Evolutionary conservation across 192 early-diverging fungal species (phyloP), one percentile per base, ranked within the genome.

Genomic region (Gryganskiella cystojenkinii): DNA sequence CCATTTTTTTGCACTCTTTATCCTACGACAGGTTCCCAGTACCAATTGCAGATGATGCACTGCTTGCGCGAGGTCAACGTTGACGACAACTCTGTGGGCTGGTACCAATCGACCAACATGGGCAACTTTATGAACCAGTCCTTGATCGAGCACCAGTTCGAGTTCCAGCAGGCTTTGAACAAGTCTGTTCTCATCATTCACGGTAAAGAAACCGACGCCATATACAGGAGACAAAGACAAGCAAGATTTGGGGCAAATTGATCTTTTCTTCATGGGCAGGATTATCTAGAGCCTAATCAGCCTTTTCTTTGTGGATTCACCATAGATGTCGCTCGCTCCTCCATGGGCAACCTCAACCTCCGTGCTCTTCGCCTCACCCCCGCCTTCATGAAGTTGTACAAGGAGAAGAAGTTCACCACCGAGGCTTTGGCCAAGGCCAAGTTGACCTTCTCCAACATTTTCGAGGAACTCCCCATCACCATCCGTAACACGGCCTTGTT

Each of bases 11-110:
- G 6, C 17, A 34, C 13, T 24, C 37, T 55, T 58, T 57, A n/a
- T 57, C 43, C 6, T 9, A 54, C 22, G 35, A 40, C 61, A 76
- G 82, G 61, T 83, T 87, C 91, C 19, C 90, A 95, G 63, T 98
- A 99, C 83, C 95, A 97, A 84, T 71, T 95, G 46, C 91, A 95
- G 74, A 96, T 98, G 95, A 91, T 99, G 85, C 86, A 93, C 70
- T 91, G 92, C 71, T 87, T 99, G 78, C 90, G 94, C 60, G 91
- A 95, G 58, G 91, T 98, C 62, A 97, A 98, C 81, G 94, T 92
- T 49, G 98, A 99, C 72, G 92, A 94, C 71, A 97, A 96, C 87
- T 92, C 95, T 49, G 96, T 98, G 37, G 98, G 98, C 24, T 97
- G 98, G 95, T 96, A 99, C 83, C 95, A 95, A 75, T 95, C 95